These are phyloP conservation scores for Coemansia erecta DNA, from an alignment of 192 early-diverging fungal genomes.

Conservation along the genomic window DNA sequence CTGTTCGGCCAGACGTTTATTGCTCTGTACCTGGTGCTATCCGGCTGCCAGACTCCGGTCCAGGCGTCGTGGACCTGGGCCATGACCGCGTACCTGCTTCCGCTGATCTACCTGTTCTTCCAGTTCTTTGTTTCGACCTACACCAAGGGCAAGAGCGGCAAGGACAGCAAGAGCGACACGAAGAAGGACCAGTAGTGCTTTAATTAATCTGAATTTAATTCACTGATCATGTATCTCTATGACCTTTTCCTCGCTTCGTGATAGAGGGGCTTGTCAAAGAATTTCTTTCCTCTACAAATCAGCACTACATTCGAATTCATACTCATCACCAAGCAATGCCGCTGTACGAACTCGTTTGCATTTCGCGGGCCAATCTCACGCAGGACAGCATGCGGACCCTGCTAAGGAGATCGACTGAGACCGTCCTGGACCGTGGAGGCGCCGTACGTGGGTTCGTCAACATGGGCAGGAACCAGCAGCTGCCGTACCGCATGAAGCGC, in stretches of 20 bases:
- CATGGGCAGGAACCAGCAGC: slow-evolving; percentile 59
- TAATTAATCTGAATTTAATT: too few species aligned
- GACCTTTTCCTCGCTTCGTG: too few species aligned
- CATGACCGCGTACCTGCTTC: slow-evolving; percentile 68
- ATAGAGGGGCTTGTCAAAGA: too few species aligned
- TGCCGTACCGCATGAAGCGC: slow-evolving; percentile 86
- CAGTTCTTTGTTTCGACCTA: slow-evolving; percentile 78
- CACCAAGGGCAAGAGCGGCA: slow-evolving; percentile 13
- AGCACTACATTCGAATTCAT: slow-evolving; percentile 8
- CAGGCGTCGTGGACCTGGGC: slow-evolving; percentile 60
- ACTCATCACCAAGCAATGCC: too few species aligned
- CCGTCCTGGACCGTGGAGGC: slow-evolving; percentile 80
- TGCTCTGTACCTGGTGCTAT: slow-evolving; percentile 60
- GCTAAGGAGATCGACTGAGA: slow-evolving; percentile 70
- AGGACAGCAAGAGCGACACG: background rate
- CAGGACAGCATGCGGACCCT: slow-evolving; percentile 67
- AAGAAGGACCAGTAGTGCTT: slow-evolving; percentile 21
- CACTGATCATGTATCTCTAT: too few species aligned
- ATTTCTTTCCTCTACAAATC: too few species aligned
- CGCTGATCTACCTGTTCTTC: slow-evolving; percentile 75
- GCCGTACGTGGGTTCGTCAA: slow-evolving; percentile 83
- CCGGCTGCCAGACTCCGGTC: slow-evolving; percentile 54
- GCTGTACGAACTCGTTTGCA: slow-evolving; percentile 70
- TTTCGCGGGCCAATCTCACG: slow-evolving; percentile 57
- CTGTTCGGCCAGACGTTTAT: slow-evolving; percentile 66